Conservation (phyloP, 2,329 filamentous ascomycete species). For the Beauveria bassiana region DNA sequence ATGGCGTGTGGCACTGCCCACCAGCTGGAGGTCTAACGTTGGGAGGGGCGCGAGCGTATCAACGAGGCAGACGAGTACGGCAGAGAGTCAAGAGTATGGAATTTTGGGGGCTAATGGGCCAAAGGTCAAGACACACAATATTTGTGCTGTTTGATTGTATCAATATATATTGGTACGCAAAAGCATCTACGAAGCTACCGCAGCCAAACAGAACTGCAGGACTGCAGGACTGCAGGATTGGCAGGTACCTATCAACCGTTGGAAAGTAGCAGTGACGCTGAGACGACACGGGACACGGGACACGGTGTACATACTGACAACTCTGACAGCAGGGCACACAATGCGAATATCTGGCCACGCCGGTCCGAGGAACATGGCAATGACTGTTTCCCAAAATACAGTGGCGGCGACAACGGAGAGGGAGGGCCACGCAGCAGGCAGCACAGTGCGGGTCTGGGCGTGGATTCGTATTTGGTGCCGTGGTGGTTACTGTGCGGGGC, state of each 20-base stretch:
- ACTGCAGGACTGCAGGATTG: neutral
- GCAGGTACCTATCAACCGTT: neutral
- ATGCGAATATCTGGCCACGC: neutral
- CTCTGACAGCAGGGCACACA: no score
- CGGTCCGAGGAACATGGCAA: neutral
- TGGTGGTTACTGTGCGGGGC: neutral
- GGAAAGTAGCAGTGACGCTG: neutral
- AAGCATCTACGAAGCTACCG: neutral
- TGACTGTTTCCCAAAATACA: neutral
- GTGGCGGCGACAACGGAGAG: constrained; percentile 8
- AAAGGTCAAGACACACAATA: neutral
- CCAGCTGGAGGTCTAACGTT: neutral
- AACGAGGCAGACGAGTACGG: neutral
- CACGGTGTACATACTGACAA: neutral
- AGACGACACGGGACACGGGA: neutral
- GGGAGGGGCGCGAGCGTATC: constrained; percentile 8
- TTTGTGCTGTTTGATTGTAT: neutral
- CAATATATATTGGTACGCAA: neutral
- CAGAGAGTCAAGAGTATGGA: neutral
- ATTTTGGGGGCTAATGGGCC: neutral
- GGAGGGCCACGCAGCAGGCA: neutral
- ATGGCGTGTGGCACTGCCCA: constrained; percentile 8
- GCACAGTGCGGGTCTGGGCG: neutral
- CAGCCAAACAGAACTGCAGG: no score
- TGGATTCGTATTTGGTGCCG: neutral